Base-by-base conservation (phyloP, 306 rosid species). In the Coriaria nepalensis region DNA sequence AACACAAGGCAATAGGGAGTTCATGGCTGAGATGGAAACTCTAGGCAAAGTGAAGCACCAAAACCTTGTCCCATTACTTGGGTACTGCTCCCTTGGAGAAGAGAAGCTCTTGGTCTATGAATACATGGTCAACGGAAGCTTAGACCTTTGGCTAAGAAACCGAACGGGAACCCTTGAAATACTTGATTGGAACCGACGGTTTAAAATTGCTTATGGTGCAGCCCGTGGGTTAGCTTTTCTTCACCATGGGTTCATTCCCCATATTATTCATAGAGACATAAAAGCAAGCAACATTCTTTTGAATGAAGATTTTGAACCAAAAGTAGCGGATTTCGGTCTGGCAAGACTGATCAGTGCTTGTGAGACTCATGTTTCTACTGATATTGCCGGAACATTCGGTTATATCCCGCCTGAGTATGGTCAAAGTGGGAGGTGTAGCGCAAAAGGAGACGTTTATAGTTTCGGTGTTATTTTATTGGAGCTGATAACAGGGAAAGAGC, bases 371-470 rank as follows among this genome's bases (percentile, higher is more conserved):
- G 67, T 92, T 52, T 38, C 80, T 4, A 92, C 98, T 6, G 98
- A 92, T 45, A 74, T 92, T 53, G 98, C 98, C 0, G 98, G 98
- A 63, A 92, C 98, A 55, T 85, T 92, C 14, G 98, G 98, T 33
- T 92, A 92, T 76, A 92, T 92, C 40, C 98, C 98, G 11, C 98
- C 98, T 0, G 98, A 92, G 83, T 92, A 92, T 45, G 98, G 98
- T 8, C 98, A 92, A 67, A 85, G 98, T 47, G 96, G 85, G 58
- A 74, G 94, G 60, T 85, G 96, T 13, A 92, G 96, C 5, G 70
- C 87, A 37, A 79, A 77, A 60, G 98, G 98, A 4, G 98, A 92
- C 48, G 96, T 92, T 35, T 92, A 92, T 45, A 82, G 98, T 61
- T 92, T 77, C 13, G 98, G 98, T 9, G 96, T 92, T 54, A 92